These are phyloP conservation scores for Saitozyma podzolica DNA, from an alignment of 768 basidiomycete species.

Conservation along the genomic window DNA sequence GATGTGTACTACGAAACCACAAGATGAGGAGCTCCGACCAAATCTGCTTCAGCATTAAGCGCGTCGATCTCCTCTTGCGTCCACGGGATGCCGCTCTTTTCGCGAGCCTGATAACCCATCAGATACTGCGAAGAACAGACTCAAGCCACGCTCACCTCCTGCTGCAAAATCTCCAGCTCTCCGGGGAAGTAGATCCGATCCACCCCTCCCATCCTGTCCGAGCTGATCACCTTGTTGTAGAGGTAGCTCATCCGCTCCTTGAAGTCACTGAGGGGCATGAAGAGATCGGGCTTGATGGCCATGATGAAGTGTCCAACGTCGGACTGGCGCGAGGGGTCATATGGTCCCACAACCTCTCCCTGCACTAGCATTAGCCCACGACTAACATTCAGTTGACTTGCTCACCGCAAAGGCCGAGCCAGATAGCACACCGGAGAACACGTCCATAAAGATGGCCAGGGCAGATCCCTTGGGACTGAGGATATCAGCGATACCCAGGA, in stretches of 20 bases:
- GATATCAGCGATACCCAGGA: no score
- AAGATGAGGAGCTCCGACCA: no score
- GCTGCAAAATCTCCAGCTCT: constrained; percentile 2
- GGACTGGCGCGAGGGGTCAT: neutral
- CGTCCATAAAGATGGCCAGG: no score
- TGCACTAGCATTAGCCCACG: neutral
- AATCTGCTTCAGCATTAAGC: no score
- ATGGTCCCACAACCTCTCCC: constrained; percentile 2
- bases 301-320: constrained; percentile 5
- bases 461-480: no score
- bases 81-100: no score
- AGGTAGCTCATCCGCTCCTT: constrained; percentile 4
- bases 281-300: constrained; percentile 8
- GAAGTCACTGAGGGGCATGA: constrained; percentile 4
- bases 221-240: neutral
- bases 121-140: no score
- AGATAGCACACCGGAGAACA: no score
- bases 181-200: constrained; percentile 6
- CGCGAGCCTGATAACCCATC: no score
- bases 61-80: no score
- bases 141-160: no score
- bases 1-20: no score
- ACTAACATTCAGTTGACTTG: neutral
- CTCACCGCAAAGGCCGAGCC: neutral
- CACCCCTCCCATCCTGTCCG: constrained; percentile 3